These are phyloP conservation scores for Hsuehochloa calcarea DNA, from an alignment of 176 grass and related monocot species.

Conservation along the genomic window DNA sequence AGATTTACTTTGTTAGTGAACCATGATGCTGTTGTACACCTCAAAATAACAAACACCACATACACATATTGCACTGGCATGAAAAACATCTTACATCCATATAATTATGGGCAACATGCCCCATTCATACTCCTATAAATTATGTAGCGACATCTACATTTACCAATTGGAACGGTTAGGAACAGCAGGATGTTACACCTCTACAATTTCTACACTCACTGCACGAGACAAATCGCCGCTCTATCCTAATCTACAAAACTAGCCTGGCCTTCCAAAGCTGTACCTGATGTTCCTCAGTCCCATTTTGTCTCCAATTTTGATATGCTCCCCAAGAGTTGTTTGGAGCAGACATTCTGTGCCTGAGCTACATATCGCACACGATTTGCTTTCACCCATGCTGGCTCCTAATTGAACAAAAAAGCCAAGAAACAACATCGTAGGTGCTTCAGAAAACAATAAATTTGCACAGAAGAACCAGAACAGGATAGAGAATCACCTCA, in stretches of 20 bases:
- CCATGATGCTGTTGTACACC: background rate
- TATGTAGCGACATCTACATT: slow-evolving; percentile 26
- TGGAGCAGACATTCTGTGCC: slow-evolving; percentile 77
- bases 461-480: background rate
- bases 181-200: background rate
- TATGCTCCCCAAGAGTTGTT: slow-evolving; percentile 69
- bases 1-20: background rate
- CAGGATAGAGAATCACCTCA: slow-evolving; percentile 58
- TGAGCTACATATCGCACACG: slow-evolving; percentile 71
- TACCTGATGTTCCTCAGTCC: slow-evolving; percentile 44
- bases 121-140: background rate
- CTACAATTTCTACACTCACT: slow-evolving; percentile 25
- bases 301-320: slow-evolving; percentile 53
- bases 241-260: slow-evolving; percentile 62
- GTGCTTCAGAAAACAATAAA: slow-evolving; percentile 13
- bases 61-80: background rate
- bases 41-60: background rate
- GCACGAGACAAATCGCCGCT: background rate
- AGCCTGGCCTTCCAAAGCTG: slow-evolving; percentile 15
- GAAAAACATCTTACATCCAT: background rate
- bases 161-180: slow-evolving; percentile 26
- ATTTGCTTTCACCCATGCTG: slow-evolving; percentile 90
- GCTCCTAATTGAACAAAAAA: slow-evolving; percentile 51
- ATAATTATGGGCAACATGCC: background rate
- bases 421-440: slow-evolving; percentile 23